Conservation (phyloP, 352 stramenopile species). For the Ophiocytium majus region DNA sequence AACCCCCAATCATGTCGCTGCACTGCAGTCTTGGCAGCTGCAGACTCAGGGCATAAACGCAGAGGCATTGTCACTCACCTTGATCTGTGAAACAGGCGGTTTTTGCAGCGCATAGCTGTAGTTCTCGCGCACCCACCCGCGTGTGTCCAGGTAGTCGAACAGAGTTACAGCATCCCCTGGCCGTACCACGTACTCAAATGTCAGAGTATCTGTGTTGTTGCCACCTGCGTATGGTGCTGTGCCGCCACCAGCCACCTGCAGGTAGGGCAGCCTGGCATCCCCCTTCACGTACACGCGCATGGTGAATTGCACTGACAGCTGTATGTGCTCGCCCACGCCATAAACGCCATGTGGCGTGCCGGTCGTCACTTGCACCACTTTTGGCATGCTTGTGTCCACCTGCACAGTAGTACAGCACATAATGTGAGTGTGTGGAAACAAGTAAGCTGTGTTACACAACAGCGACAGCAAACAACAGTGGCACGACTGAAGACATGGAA, state of each 20-base stretch:
- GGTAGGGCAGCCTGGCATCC: slow-evolving; percentile 30
- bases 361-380: neutral
- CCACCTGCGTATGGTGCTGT: slow-evolving; percentile 30
- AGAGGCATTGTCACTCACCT: no score
- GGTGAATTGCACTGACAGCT: slow-evolving; percentile 40
- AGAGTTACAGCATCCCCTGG: slow-evolving; percentile 25
- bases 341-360: slow-evolving; percentile 25
- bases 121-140: slow-evolving; percentile 29
- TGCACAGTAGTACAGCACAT: no score
- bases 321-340: slow-evolving; percentile 43
- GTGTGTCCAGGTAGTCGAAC: slow-evolving; percentile 48
- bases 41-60: no score
- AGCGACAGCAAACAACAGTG: no score
- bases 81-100: slow-evolving; percentile 39
- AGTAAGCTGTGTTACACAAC: no score
- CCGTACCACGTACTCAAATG: slow-evolving; percentile 41
- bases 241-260: slow-evolving; percentile 20
- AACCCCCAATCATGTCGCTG: no score
- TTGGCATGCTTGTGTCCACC: neutral
- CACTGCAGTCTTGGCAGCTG: no score
- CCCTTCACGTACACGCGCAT: slow-evolving; percentile 45
- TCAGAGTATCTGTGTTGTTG: slow-evolving; percentile 45
- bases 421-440: no score
- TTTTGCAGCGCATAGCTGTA: slow-evolving; percentile 46
- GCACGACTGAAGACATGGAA: no score